Base-by-base conservation (phyloP, 352 stramenopile species). In the Stephanocyclus meneghinianus region DNA sequence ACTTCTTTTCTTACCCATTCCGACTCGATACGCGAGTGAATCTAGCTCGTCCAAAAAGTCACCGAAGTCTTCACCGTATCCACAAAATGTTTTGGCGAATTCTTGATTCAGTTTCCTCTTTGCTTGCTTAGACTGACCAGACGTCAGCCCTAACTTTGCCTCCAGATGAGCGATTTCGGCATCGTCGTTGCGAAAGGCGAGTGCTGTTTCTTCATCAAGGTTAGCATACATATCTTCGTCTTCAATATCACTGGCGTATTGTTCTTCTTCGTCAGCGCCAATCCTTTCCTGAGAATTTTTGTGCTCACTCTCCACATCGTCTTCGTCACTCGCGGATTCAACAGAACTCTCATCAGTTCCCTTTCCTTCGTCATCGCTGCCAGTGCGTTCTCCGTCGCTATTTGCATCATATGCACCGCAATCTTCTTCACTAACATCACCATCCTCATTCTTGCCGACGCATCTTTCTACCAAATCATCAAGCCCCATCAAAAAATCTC, bases 11-110 rank as follows among this genome's bases (percentile, higher is more conserved):
- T 21, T 47, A 16, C 51, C 57, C 16, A 57, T 67, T 21, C 68
- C 50, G 48, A 84, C 53, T 13, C 55, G 66, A 16, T 74, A 67
- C 35, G 56, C 66, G 51, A 92, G 74, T 48, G 53, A 63, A 73
- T 93, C 88, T 9, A 92, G 68, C 66, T 80, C 86, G 44, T 93
- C 85, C 40, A 93, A 75, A 76, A 93, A 93, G 71, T 91, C 80
- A 47, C 84, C 82, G 83, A 93, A 93, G 62, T 93, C 86, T 60
- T 91, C 86, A 45, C 88, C 88, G 71, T 91, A 93, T 15, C 88
- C 88, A 44, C 84, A 71, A 10, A 88, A 74, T 32, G 82, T 86
- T 21, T 70, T 76, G 7, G 82, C 79, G 71, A 83, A 93, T 77
- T 93, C 88, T 51, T 89, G 90, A 13, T 87, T 76, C 1, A 92